A percentile compares a stretch with the other conserved stretches of the same genome.
Conservation (phyloP, 441 rosid genomes). For the Adansonia gregorii region DNA sequence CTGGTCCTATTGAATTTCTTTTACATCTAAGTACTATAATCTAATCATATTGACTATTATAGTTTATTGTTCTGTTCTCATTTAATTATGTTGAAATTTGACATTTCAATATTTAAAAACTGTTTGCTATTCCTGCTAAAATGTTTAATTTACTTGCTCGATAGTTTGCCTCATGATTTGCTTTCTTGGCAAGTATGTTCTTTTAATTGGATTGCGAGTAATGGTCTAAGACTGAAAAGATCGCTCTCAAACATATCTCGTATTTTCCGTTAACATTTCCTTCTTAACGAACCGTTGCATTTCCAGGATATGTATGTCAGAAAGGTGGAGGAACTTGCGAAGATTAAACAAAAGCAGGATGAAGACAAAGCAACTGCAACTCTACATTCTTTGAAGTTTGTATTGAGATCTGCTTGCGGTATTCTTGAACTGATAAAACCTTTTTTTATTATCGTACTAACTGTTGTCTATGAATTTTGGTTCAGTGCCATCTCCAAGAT, state of each 20-base stretch:
- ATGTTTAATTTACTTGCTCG: neutral
- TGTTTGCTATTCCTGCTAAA: neutral
- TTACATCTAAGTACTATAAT: neutral
- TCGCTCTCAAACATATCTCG: neutral
- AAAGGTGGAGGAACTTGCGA: constrained; percentile 65
- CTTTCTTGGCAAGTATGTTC: neutral
- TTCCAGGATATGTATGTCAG: constrained; percentile 51
- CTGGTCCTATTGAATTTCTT: constrained; percentile 16
- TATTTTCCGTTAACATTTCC: constrained; percentile 6
- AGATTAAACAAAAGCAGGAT: constrained; percentile 77
- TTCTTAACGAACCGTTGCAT: constrained; percentile 25
- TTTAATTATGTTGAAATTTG: neutral
- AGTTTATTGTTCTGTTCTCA: neutral
- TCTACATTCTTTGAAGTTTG: constrained; percentile 74
- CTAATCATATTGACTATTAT: neutral
- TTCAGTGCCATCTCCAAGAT: constrained; percentile 44
- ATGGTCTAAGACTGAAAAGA: neutral
- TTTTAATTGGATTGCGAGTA: neutral
- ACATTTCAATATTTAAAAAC: neutral
- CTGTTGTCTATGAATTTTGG: constrained; percentile 25
- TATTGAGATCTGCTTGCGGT: constrained; percentile 23
- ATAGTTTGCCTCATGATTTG: neutral
- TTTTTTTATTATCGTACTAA: constrained; percentile 30
- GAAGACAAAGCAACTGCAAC: constrained; percentile 64
- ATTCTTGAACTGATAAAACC: constrained; percentile 24